phyloP scores from a whole-genome alignment of 331 rosid species.

The Rosa hybrid region DNA sequence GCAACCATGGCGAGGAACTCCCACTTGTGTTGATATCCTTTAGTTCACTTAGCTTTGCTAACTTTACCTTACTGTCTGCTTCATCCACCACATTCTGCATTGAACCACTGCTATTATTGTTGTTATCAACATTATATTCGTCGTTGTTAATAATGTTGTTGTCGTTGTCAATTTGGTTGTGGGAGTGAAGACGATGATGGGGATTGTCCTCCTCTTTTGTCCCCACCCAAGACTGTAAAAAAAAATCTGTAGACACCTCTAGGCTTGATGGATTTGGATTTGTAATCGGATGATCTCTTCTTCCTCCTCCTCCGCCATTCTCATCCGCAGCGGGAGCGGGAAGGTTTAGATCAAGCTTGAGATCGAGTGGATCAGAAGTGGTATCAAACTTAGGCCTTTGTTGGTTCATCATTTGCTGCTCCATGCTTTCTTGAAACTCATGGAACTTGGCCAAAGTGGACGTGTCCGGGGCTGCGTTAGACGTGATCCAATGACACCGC shows the following conservation, averaged over 20 bases:
- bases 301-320: constrained; percentile 6
- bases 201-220: constrained; percentile 36
- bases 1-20: constrained; percentile 85
- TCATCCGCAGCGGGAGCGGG: constrained; percentile 56
- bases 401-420: constrained; percentile 36
- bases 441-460: constrained; percentile 62
- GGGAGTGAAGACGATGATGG: constrained; percentile 25
- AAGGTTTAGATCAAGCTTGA: constrained; percentile 80
- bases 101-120: constrained; percentile 27
- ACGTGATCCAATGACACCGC: constrained; percentile 95
- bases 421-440: constrained; percentile 65
- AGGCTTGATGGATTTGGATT: constrained; percentile 14
- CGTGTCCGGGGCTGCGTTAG: constrained; percentile 50
- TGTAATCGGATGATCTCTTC: constrained; percentile 14
- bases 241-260: constrained; percentile 49
- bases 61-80: constrained; percentile 72
- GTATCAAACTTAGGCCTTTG: constrained; percentile 46
- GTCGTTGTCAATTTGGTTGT: constrained; percentile 26
- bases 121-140: constrained; percentile 19
- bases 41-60: constrained; percentile 83
- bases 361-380: constrained; percentile 49
- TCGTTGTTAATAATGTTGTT: constrained; percentile 20
- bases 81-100: constrained; percentile 62
- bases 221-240: constrained; percentile 64
- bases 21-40: constrained; percentile 66